phyloP scores from a whole-genome alignment of 768 basidiomycete genomes.

The Tylopilus cervinicoccineus region DNA sequence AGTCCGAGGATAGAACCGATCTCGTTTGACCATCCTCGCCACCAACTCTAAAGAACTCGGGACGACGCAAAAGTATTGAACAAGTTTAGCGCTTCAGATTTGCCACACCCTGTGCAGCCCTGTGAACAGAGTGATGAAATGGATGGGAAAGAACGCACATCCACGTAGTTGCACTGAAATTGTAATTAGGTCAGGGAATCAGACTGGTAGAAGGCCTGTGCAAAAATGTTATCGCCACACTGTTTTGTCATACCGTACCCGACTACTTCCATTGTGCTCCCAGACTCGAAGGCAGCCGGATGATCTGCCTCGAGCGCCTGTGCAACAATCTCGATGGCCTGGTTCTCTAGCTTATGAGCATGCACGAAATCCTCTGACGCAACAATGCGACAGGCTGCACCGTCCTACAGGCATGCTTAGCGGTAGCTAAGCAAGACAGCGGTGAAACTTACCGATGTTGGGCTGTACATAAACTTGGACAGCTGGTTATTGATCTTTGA shows the following conservation, averaged over 20 bases:
- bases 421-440: neutral
- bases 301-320: slow-evolving; percentile 65
- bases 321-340: slow-evolving; percentile 79
- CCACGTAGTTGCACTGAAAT: slow-evolving; percentile 63
- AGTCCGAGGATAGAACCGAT: slow-evolving; percentile 27
- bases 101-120: slow-evolving; percentile 60
- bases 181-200: neutral
- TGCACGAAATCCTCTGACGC: slow-evolving; percentile 79
- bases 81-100: slow-evolving; percentile 69
- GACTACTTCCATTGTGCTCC: slow-evolving; percentile 76
- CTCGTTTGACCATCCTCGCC: slow-evolving; percentile 62
- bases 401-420: slow-evolving; percentile 44
- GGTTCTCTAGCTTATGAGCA: slow-evolving; percentile 69
- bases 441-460: slow-evolving; percentile 55
- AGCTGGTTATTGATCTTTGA: slow-evolving; percentile 68
- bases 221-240: slow-evolving; percentile 65
- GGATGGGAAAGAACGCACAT: slow-evolving; percentile 35
- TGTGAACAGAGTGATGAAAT: neutral
- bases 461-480: slow-evolving; percentile 85
- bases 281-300: slow-evolving; percentile 57
- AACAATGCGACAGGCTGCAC: slow-evolving; percentile 72
- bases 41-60: slow-evolving; percentile 64
- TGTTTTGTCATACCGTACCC: slow-evolving; percentile 74
- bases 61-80: slow-evolving; percentile 67
- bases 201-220: slow-evolving; percentile 37